A percentile compares a stretch with the other conserved stretches of the same genome.
These are phyloP conservation scores for Juncus effusus DNA, from an alignment of 176 grass and related monocot genomes.

Conservation along the genomic window DNA sequence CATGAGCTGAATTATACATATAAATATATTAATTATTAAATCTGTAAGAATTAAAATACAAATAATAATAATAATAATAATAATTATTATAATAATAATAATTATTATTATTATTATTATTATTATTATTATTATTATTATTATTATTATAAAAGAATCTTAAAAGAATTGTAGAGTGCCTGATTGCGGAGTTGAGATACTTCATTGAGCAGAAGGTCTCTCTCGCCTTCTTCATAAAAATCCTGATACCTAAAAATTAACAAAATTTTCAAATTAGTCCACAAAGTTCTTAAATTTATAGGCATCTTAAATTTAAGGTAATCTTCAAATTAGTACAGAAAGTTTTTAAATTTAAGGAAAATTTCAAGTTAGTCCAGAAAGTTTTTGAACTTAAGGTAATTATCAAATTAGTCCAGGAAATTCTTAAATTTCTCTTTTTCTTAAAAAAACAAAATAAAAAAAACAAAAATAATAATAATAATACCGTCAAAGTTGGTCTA, in stretches of 20 bases:
- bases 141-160: too few relatives aligned
- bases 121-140: too few relatives aligned
- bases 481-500: too few relatives aligned
- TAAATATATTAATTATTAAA: constrained; percentile 10
- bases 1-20: constrained; percentile 43
- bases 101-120: too few relatives aligned
- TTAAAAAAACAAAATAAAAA: too few relatives aligned
- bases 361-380: neutral
- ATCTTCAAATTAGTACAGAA: neutral
- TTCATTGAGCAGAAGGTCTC: constrained; percentile 72
- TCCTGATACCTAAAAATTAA: constrained; percentile 58
- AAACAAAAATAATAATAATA: too few relatives aligned
- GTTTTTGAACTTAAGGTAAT: neutral
- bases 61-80: neutral
- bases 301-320: too few relatives aligned
- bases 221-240: constrained; percentile 75
- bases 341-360: neutral
- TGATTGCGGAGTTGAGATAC: constrained; percentile 70
- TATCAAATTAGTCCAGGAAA: neutral
- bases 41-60: neutral
- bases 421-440: neutral
- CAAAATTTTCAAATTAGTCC: neutral
- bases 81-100: neutral
- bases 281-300: too few relatives aligned
- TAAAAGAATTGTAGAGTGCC: constrained; percentile 35